A percentile compares a stretch with the other conserved stretches of the same genome.
Conservation (phyloP, 179 eudicot species). For the Vitellaria paradoxa region DNA sequence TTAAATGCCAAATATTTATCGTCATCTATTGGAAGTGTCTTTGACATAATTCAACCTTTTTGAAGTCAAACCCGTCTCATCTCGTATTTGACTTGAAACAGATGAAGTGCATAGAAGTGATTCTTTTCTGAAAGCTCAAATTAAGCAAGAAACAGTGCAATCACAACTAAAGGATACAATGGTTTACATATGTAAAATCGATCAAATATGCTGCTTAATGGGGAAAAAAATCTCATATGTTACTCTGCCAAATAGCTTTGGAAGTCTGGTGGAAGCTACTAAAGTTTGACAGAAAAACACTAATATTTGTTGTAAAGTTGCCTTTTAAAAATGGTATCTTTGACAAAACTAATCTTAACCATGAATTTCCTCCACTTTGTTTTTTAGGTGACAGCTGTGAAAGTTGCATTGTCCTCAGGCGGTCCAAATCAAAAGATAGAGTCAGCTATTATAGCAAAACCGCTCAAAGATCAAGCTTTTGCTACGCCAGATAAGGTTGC, state of each 20-base stretch:
- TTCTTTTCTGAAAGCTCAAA: too few relatives aligned
- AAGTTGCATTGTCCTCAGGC: slow-evolving; percentile 68
- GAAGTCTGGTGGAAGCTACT: too few relatives aligned
- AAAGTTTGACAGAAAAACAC: too few relatives aligned
- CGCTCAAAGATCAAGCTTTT: slow-evolving; percentile 95
- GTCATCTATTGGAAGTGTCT: background rate
- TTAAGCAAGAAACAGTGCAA: too few relatives aligned
- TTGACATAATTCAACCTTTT: background rate
- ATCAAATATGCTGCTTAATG: too few relatives aligned
- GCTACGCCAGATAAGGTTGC: slow-evolving; percentile 88
- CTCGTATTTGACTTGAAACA: too few relatives aligned
- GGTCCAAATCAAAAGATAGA: slow-evolving; percentile 64
- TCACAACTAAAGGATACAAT: too few relatives aligned
- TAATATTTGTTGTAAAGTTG: background rate
- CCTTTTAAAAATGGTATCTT: background rate
- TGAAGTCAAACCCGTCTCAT: too few relatives aligned
- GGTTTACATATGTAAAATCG: too few relatives aligned
- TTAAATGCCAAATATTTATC: background rate
- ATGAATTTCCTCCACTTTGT: slow-evolving; percentile 10
- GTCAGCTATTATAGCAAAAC: slow-evolving; percentile 50
- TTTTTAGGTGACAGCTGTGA: slow-evolving; percentile 88
- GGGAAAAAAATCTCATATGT: too few relatives aligned
- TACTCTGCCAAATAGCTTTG: too few relatives aligned
- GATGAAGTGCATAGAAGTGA: too few relatives aligned
- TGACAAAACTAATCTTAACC: background rate